Base-by-base conservation (phyloP, 345 rosid species). In the Pelargonium nanum region DNA sequence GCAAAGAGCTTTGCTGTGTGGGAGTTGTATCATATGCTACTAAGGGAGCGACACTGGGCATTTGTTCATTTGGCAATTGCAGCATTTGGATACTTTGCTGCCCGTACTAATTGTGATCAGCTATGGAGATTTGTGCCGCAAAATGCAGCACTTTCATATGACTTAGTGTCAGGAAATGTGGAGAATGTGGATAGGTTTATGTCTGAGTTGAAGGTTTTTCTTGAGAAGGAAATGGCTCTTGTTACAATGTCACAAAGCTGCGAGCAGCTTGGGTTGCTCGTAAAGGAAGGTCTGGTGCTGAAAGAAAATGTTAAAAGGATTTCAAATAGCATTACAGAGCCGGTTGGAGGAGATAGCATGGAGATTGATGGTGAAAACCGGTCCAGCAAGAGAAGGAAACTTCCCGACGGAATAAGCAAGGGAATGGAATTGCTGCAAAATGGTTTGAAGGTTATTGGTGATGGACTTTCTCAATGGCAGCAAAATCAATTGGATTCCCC, bases 41-140 rank as follows among this genome's bases (percentile, higher is more conserved):
- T 93, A 69, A 81, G 74, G 65, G 85, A 89, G 65, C 80, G 77
- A 32, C 91, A 89, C 63, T 93, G 97, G 97, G 91, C 87, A 56
- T 70, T 89, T 28, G 75, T 66, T 48, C 94, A 93, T 83, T 78
- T 85, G 55, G 84, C 91, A 16, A 57, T 89, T 7, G 73, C 78
- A 51, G 80, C 94, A 34, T 93, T 89, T 65, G 99, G 97, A 25
- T 72, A 85, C 68, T 92, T 92, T 65, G 86, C 97, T 40, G 85
- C 89, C 22, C 88, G 85, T 68, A 84, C 94, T 28, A 58, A 77
- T 60, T 89, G 99, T 78, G 79, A 73, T 71, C 77, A 87, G 70
- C 79, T 93, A 22, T 93, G 99, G 97, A 81, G 78, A 74, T 89
- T 93, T 72, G 82, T 93, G 61, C 97, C 93, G 0, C 81, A 78